Percentiles rank a stretch among this genome's conserved stretches.
Evolutionary conservation across 1,139 yeast genomes (phyloP).

Genomic region (Geotrichum carabidarum): DNA sequence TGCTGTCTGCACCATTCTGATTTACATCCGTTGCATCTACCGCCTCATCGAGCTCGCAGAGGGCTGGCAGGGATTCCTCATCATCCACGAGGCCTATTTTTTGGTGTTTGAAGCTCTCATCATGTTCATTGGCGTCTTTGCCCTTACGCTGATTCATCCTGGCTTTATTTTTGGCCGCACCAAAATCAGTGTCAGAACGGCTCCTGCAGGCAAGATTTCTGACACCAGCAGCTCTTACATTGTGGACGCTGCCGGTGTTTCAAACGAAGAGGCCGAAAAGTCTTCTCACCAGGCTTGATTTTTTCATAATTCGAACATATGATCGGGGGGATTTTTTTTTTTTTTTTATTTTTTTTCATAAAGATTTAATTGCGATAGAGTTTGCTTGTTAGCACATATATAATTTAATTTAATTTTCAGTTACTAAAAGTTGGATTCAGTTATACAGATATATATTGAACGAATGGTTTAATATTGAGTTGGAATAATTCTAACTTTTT

Average conservation of each 20-base stretch:
- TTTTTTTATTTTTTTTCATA: not conserved
- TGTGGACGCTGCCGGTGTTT: not conserved
- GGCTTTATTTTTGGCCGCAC: constrained; percentile 35
- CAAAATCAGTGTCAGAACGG: constrained; percentile 8
- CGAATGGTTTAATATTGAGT: no score
- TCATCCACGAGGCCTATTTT: constrained; percentile 64
- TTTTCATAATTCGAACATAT: not conserved
- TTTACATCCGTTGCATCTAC: constrained; percentile 70
- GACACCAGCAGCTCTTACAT: not conserved
- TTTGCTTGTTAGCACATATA: not conserved
- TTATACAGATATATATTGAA: no score
- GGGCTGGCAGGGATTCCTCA: constrained; percentile 70
- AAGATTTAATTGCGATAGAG: not conserved
- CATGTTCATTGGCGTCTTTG: constrained; percentile 47
- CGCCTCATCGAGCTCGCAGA: constrained; percentile 72
- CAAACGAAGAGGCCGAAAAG: not conserved
- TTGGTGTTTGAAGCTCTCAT: constrained; percentile 73
- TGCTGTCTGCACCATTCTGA: constrained; percentile 40
- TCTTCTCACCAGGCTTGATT: no score
- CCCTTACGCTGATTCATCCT: constrained; percentile 59
- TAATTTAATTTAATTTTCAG: not conserved
- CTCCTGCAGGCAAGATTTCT: no score
- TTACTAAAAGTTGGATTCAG: not conserved
- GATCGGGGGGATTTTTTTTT: not conserved
- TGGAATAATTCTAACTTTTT: not conserved